Evolutionary conservation across 2,329 filamentous ascomycete species (phyloP).

Genomic region (Penicillium sp.): DNA sequence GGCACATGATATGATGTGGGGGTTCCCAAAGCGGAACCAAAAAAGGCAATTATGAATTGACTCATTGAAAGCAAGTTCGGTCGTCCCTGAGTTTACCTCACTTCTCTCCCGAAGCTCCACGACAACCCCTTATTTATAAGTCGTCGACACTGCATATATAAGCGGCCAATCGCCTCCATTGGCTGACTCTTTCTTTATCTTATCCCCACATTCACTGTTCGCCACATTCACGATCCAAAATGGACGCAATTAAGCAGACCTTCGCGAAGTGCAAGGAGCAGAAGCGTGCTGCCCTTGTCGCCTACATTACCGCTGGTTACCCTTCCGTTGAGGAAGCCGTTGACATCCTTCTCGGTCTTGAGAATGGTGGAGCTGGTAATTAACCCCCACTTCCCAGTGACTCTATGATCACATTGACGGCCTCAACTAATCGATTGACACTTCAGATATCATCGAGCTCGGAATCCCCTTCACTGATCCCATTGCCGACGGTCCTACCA

Average conservation of each 20-base stretch:
- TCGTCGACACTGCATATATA: not conserved
- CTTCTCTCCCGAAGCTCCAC: not conserved
- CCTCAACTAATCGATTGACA: conserved; percentile 13
- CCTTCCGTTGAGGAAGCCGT: conserved; percentile 80
- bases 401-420: not conserved
- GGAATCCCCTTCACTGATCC: conserved; percentile 97
- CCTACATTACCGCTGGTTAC: conserved; percentile 94
- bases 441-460: conserved; percentile 85
- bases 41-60: conserved; percentile 18
- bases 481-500: conserved; percentile 95
- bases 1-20: conserved; percentile 20
- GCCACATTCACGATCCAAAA: conserved; percentile 27
- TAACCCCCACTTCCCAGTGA: conserved; percentile 22
- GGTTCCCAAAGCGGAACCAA: conserved; percentile 9
- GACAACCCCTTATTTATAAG: not conserved
- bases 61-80: conserved; percentile 7
- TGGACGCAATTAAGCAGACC: conserved; percentile 58
- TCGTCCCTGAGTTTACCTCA: not conserved
- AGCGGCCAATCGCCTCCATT: conserved; percentile 8
- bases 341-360: conserved; percentile 82
- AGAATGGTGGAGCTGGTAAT: conserved; percentile 85
- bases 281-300: conserved; percentile 77
- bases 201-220: not conserved
- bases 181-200: conserved; percentile 1
- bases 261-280: conserved; percentile 61